These are phyloP conservation scores for Trichoderma erinaceum DNA, from an alignment of 495 filamentous ascomycete species.

Conservation along the genomic window DNA sequence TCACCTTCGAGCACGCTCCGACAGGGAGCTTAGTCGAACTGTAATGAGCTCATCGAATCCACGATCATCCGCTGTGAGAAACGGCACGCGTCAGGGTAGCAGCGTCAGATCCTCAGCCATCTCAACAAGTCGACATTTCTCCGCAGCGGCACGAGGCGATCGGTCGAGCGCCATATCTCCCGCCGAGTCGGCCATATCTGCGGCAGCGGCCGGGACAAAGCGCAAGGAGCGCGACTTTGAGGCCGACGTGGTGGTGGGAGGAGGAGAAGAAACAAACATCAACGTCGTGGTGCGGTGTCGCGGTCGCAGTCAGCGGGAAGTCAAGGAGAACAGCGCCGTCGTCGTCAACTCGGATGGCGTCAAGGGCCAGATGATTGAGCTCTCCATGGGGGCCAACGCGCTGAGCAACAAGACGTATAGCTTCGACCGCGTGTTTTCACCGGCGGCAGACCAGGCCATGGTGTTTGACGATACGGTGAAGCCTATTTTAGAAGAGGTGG, in stretches of 20 bases:
- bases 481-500: conserved; percentile 86
- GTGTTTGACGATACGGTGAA: conserved; percentile 91
- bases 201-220: conserved; percentile 52
- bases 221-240: conserved; percentile 82
- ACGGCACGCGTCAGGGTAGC: background rate
- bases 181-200: conserved; percentile 53
- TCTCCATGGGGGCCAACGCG: conserved; percentile 89
- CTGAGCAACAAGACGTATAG: conserved; percentile 93
- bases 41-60: background rate
- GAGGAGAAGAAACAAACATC: conserved; percentile 84
- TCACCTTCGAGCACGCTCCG: conserved; percentile 11
- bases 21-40: background rate
- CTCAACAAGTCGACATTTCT: background rate
- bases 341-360: conserved; percentile 82
- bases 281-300: conserved; percentile 94
- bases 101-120: background rate
- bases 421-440: conserved; percentile 95
- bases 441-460: conserved; percentile 86
- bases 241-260: conserved; percentile 36
- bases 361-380: conserved; percentile 71
- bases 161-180: conserved; percentile 53
- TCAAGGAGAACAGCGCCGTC: conserved; percentile 86
- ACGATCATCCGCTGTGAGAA: background rate
- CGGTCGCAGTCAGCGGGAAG: conserved; percentile 85
- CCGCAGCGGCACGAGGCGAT: conserved; percentile 20